Conservation (phyloP, 495 filamentous ascomycete species). For the Rhypophila decipiens region DNA sequence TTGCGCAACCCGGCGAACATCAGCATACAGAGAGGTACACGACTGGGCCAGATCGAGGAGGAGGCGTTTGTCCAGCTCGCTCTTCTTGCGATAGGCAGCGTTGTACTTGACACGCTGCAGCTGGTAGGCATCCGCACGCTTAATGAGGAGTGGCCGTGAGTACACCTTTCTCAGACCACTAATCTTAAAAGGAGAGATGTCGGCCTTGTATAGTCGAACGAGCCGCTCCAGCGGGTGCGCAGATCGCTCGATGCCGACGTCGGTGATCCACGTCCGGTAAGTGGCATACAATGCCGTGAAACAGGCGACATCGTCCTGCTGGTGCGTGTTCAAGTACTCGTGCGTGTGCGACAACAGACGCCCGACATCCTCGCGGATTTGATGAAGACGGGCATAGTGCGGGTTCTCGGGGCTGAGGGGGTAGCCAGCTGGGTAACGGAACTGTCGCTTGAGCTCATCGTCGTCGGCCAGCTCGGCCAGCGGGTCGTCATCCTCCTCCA, state of each 20-base stretch:
- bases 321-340: conserved; percentile 70
- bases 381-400: conserved; percentile 71
- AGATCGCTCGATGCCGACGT: conserved; percentile 92
- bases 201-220: conserved; percentile 69
- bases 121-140: conserved; percentile 90
- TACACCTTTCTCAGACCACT: conserved; percentile 89
- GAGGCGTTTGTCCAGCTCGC: conserved; percentile 73
- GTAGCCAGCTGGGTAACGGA: conserved; percentile 82
- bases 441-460: conserved; percentile 71
- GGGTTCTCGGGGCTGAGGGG: conserved; percentile 53
- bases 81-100: conserved; percentile 74
- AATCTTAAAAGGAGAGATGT: conserved; percentile 88
- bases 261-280: conserved; percentile 94
- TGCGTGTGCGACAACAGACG: conserved; percentile 76
- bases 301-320: conserved; percentile 92
- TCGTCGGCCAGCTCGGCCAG: conserved; percentile 69
- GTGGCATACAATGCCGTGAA: conserved; percentile 89
- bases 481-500: conserved; percentile 58
- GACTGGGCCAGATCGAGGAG: conserved; percentile 86
- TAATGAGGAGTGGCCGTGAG: conserved; percentile 78
- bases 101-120: conserved; percentile 90
- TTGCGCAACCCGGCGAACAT: conserved; percentile 90
- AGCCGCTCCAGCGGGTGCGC: conserved; percentile 90
- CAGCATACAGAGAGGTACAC: conserved; percentile 88
- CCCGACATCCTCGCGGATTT: conserved; percentile 73